Evolutionary conservation across 352 stramenopile genomes (phyloP).

Genomic region (Globisporangium cystogenes): DNA sequence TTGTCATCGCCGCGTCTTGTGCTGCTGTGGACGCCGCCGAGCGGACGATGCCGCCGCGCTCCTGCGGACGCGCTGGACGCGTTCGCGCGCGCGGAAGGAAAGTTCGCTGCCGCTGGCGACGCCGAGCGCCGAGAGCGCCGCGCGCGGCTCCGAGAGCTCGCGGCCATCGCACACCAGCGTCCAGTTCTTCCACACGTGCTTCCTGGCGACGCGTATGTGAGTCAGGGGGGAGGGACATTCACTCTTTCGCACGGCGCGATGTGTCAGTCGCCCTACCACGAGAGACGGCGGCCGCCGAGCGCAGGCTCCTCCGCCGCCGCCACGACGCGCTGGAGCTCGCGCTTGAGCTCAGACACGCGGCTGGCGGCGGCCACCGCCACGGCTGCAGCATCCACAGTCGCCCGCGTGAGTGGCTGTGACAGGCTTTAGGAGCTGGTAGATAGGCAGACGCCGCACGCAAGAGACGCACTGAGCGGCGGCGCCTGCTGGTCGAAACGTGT

Average conservation of each 20-base stretch:
- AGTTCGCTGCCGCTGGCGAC: slow-evolving; percentile 11
- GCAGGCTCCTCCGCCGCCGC: background rate
- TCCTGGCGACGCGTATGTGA: slow-evolving; percentile 5
- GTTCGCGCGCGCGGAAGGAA: slow-evolving; percentile 6
- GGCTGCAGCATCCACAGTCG: slow-evolving; percentile 1
- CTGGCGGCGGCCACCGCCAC: slow-evolving; percentile 7
- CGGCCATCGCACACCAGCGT: slow-evolving; percentile 7
- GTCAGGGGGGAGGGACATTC: no score
- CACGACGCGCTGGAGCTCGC: slow-evolving; percentile 7
- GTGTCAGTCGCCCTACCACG: no score
- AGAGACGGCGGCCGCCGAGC: slow-evolving; percentile 7
- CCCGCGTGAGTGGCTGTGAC: background rate
- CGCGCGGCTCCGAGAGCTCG: slow-evolving; percentile 10
- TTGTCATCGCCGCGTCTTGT: background rate
- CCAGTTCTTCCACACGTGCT: slow-evolving; percentile 18
- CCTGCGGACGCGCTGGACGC: background rate
- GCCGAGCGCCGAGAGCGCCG: slow-evolving; percentile 7
- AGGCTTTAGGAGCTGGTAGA: background rate
- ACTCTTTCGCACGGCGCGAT: no score
- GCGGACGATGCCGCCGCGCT: background rate
- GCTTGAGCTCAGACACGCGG: slow-evolving; percentile 10
- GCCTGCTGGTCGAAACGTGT: slow-evolving; percentile 9
- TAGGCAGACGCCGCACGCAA: background rate
- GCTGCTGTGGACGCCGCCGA: background rate
- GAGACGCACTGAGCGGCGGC: slow-evolving; percentile 7